Base-by-base conservation (phyloP, 225 moss, liverwort and hornwort species). In the Antitrichia curtipendula region DNA sequence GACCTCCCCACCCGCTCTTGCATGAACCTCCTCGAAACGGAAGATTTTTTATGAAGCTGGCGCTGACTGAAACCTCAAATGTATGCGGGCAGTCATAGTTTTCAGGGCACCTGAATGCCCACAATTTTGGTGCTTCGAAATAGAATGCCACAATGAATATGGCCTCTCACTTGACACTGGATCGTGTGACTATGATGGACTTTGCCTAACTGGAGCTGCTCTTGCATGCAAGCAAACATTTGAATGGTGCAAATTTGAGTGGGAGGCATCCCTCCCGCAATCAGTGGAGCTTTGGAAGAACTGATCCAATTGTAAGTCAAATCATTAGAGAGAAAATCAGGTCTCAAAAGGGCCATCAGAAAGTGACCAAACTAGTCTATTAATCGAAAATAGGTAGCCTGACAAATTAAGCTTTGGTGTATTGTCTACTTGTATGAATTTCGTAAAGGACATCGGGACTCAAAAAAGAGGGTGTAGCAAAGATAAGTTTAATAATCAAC, bases 231-330 rank as follows among this genome's bases (percentile, higher is more conserved):
- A 60, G 27, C 88, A 90, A 88, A 80, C 38, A 88, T 69, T 80
- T 91, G 34, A 84, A 65, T 52, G 73, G 32, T 58, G 86, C 83
- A 31, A 88, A 86, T 34, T 82, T 90, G 66, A 88, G 54, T 62
- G n/a, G 88, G 91, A 36, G 68, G 45, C 78, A 88, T 91, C 50
- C 86, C 86, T 50, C 59, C 53, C n/a, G 75, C 58, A 23, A 86
- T 88, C n/a, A n/a, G n/a, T 49, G 91, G 74, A 84, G 83, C 86
- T 69, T 88, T 91, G 21, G 52, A 80, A 73, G 82, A 90, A 72
- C 45, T 91, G 50, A 47, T 36, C 47, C 66, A 69, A 80, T 43
- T 90, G 90, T 90, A 91, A 72, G 89, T 38, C 78, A 77, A 69
- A 40, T 40, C 24, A 34, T 53, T 27, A 14, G n/a, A n/a, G n/a